A percentile compares a stretch with the other conserved stretches of the same genome.
Evolutionary conservation across 768 basidiomycete species (phyloP).

Genomic region (Termitomyces sp.): DNA sequence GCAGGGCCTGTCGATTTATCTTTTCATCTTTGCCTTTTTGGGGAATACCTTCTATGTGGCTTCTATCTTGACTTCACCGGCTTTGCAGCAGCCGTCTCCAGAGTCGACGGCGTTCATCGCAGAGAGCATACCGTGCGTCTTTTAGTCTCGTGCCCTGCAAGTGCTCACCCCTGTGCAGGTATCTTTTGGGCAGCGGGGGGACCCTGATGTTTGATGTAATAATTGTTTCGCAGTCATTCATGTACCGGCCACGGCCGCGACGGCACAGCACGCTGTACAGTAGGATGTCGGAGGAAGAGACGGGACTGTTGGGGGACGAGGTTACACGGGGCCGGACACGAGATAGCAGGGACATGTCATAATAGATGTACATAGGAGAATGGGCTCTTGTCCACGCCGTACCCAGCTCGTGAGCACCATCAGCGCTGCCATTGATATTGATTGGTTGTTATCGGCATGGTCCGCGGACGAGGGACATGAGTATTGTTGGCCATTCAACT

Average conservation of each 20-base stretch:
- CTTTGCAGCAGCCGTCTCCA: slow-evolving; percentile 51
- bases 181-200: slow-evolving; percentile 88
- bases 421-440: too few relatives aligned
- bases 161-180: slow-evolving; percentile 40
- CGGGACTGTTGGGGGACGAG: slow-evolving; percentile 37
- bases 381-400: too few relatives aligned
- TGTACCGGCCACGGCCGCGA: slow-evolving; percentile 61
- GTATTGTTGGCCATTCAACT: too few relatives aligned
- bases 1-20: slow-evolving; percentile 88
- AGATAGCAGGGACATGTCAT: background rate
- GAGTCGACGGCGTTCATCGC: slow-evolving; percentile 64
- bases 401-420: too few relatives aligned
- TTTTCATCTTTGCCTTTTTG: slow-evolving; percentile 91
- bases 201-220: slow-evolving; percentile 92
- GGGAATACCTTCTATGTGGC: slow-evolving; percentile 93
- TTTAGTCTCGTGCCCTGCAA: background rate
- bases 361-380: slow-evolving; percentile 9
- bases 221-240: slow-evolving; percentile 81
- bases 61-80: slow-evolving; percentile 82
- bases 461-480: too few relatives aligned
- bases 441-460: background rate
- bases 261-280: slow-evolving; percentile 31
- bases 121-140: slow-evolving; percentile 82
- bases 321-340: background rate
- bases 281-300: slow-evolving; percentile 45